phyloP scores from a whole-genome alignment of 176 grass and related monocot species.

The Areca catechu region DNA sequence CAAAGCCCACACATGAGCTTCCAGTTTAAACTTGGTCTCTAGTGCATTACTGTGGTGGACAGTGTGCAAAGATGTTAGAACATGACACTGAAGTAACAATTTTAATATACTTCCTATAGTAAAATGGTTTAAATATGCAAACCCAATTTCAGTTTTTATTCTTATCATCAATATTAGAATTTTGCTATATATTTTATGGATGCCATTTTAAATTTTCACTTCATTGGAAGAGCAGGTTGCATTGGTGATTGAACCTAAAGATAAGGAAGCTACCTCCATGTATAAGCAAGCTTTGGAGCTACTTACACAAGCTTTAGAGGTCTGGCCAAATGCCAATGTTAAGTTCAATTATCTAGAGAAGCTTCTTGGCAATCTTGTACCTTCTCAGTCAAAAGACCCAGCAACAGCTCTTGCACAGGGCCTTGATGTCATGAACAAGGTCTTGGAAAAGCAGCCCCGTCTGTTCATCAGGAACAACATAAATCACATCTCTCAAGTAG shows the following conservation, averaged over 20 bases:
- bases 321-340: conserved; percentile 99
- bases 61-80: too few species aligned
- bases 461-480: conserved; percentile 99
- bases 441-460: conserved; percentile 91
- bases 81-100: too few species aligned
- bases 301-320: conserved; percentile 86
- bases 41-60: too few species aligned
- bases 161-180: too few species aligned
- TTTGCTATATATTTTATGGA: too few species aligned
- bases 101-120: too few species aligned
- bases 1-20: too few species aligned
- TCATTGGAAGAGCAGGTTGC: conserved; percentile 56
- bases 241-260: conserved; percentile 89
- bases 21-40: too few species aligned
- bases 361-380: conserved; percentile 73
- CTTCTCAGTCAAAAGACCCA: conserved; percentile 91
- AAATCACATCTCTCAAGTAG: conserved; percentile 93
- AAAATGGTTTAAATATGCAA: too few species aligned
- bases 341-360: conserved; percentile 99
- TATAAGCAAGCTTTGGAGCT: conserved; percentile 95
- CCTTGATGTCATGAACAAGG: conserved; percentile 99
- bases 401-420: conserved; percentile 86
- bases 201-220: not conserved
- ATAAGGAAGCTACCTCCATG: conserved; percentile 91
- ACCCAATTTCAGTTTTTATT: too few species aligned